Conservation (phyloP, 169 alveolate genomes). For the Plasmodium knowlesi region DNA sequence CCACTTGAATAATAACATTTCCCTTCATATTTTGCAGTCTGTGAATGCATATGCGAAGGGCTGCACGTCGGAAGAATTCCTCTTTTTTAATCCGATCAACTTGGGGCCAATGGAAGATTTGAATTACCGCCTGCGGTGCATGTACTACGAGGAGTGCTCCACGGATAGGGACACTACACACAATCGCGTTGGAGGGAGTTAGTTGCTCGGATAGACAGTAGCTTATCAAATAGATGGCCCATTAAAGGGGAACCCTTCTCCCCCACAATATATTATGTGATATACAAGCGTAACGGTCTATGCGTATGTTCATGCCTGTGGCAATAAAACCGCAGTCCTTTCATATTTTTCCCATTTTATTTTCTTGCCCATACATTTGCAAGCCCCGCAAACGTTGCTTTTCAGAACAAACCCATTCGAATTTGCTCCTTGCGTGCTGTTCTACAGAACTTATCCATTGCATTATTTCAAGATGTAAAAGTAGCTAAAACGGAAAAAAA, state of each 20-base stretch:
- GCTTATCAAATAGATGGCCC: neutral
- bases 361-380: neutral
- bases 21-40: neutral
- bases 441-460: neutral
- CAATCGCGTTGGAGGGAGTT: neutral
- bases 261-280: neutral
- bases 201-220: neutral
- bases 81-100: conserved; percentile 33
- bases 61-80: conserved; percentile 11
- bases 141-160: conserved; percentile 12
- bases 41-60: conserved; percentile 25
- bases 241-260: neutral
- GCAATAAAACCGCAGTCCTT: neutral
- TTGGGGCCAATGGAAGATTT: conserved; percentile 1
- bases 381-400: neutral
- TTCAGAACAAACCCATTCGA: neutral
- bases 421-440: neutral
- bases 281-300: neutral
- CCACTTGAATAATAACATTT: conserved; percentile 22
- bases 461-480: neutral
- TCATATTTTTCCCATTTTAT: neutral
- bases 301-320: neutral
- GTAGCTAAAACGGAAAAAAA: too few species aligned
- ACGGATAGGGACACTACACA: neutral
- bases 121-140: conserved; percentile 11